These are phyloP conservation scores for Dacryopinax spathularia DNA, from an alignment of 768 basidiomycete species.

Conservation along the genomic window DNA sequence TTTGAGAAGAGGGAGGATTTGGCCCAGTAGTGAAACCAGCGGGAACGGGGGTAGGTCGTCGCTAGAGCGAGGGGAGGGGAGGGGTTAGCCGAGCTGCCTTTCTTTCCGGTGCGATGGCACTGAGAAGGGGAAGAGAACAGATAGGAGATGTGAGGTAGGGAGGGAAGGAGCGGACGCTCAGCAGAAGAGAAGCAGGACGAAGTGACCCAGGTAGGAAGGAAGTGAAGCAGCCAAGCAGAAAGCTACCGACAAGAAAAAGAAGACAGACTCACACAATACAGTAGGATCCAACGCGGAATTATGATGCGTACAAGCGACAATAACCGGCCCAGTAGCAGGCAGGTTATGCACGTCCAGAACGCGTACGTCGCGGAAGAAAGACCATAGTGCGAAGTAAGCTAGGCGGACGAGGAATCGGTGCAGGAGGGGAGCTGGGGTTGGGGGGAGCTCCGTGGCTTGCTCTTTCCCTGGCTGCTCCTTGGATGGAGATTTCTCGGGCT, in stretches of 20 bases:
- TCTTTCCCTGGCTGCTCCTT: no score
- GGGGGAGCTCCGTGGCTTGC: no score
- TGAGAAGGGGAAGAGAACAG: not conserved
- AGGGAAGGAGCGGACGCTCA: no score
- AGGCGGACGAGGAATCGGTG: constrained; percentile 60
- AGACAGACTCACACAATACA: constrained; percentile 60
- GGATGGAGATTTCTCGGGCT: no score
- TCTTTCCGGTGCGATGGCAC: not conserved
- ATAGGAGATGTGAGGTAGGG: not conserved
- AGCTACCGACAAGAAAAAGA: no score
- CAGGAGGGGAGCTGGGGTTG: constrained; percentile 28
- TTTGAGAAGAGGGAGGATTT: constrained; percentile 83
- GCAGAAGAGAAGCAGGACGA: no score
- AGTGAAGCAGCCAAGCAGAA: no score
- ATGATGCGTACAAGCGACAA: constrained; percentile 78
- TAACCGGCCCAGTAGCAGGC: constrained; percentile 74
- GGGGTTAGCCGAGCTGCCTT: constrained; percentile 13
- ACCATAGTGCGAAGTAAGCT: constrained; percentile 58
- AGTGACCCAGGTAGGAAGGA: no score
- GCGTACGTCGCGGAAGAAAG: constrained; percentile 80
- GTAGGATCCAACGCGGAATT: constrained; percentile 93
- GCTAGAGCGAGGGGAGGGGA: constrained; percentile 33
- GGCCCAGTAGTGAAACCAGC: constrained; percentile 85
- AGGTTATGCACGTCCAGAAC: constrained; percentile 83
- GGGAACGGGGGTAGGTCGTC: constrained; percentile 62